Evolutionary conservation across 805 yeast genomes (phyloP), one percentile per base, ranked within the genome.

Genomic region (Metschnikowia koreensis): DNA sequence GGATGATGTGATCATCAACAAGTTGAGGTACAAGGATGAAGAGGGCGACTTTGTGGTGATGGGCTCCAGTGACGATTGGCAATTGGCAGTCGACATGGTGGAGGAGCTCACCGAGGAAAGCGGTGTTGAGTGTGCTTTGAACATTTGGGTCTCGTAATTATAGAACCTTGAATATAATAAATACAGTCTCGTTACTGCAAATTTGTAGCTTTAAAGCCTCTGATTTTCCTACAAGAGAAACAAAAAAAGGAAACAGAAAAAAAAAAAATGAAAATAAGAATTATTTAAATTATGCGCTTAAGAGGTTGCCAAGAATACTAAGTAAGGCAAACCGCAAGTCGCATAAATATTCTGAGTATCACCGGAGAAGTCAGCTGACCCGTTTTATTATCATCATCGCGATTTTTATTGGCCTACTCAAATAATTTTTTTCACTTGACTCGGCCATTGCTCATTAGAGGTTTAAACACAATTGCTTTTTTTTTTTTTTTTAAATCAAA

Each of bases 41-140:
- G 99, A 94, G 66, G 97, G 96, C 15, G 99, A 94, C 66, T 86
- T 81, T 65, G 96, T 94, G 41, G 83, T 87, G 44, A 82, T 93
- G 69, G 87, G 84, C 58, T 82, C 90, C 33, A 87, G 86, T 55
- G 97, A 93, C 47, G 98, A 93, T 66, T 87, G 97, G 89, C 70
- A 67, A 29, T 82, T 92, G 65, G 97, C 96, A 1, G 79, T 86
- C 51, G 97, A 89, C 56, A 71, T 71, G 75, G 60, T 72, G 43
- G 74, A 72, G 13, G 78, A 74, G 51, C 51, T 65, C 27, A 53
- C 56, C 8, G 60, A 58, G 52, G 63, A 57, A 17, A 48, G 51
- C 16, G 58, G 50, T 29, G 55, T 50, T n/a, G 61, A 54, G 7
- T 61, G 62, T 38, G 58, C 60, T 13, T 64, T 74, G 56, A 74